phyloP scores from a whole-genome alignment of 108 stramenopile genomes.

The Skeletonema costatum region DNA sequence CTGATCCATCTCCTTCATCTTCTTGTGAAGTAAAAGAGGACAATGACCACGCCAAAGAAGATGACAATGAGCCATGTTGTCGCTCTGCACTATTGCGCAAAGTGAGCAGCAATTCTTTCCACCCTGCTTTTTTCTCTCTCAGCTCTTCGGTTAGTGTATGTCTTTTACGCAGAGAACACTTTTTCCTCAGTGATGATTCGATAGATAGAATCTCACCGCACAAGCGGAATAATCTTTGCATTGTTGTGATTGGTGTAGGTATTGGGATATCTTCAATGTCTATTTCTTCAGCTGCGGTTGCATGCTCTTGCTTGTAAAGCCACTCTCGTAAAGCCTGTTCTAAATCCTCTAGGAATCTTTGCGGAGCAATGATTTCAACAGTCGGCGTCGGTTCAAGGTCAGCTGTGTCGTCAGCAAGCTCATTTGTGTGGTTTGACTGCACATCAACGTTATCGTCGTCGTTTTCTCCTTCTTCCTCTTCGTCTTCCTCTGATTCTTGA shows the following conservation, averaged over 20 bases:
- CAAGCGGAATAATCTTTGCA: constrained; percentile 14
- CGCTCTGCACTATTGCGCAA: neutral
- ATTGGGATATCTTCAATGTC: constrained; percentile 4
- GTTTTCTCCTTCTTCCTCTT: constrained; percentile 3
- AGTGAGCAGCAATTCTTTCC: constrained; percentile 13
- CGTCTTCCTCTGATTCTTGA: constrained; percentile 3
- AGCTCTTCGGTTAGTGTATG: constrained; percentile 32
- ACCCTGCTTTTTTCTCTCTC: constrained; percentile 22
- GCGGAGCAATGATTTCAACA: constrained; percentile 28
- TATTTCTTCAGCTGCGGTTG: neutral
- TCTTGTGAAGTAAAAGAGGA: constrained; percentile 16
- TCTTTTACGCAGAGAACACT: constrained; percentile 32
- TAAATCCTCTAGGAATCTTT: constrained; percentile 41
- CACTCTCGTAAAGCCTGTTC: constrained; percentile 23
- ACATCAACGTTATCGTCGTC: neutral
- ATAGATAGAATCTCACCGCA: constrained; percentile 25
- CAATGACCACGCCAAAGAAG: constrained; percentile 24
- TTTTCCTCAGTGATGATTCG: constrained; percentile 29
- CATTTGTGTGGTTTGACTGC: neutral
- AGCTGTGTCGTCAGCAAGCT: neutral
- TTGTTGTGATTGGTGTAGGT: constrained; percentile 12
- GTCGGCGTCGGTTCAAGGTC: constrained; percentile 1
- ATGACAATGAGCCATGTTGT: neutral
- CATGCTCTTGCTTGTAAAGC: constrained; percentile 11
- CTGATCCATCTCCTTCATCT: neutral